Evolutionary conservation across 345 rosid species (phyloP).

Genomic region (Hibiscus mutabilis): DNA sequence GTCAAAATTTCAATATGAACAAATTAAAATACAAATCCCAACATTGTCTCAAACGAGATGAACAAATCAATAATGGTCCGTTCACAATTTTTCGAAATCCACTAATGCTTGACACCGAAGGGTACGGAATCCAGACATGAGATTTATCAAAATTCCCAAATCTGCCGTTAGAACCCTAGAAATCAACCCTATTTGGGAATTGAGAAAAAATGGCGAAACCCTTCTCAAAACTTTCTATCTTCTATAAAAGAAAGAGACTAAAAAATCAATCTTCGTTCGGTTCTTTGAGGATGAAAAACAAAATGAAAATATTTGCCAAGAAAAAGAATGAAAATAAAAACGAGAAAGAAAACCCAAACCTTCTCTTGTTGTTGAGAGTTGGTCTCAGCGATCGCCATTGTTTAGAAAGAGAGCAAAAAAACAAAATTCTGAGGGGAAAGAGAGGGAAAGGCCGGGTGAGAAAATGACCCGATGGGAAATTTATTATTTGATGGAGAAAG

Average conservation of each 20-base stretch:
- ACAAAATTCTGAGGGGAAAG: neutral
- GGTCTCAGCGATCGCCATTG: slow-evolving; percentile 66
- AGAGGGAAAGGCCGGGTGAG: slow-evolving; percentile 1
- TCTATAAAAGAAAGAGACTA: neutral
- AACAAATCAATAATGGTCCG: neutral
- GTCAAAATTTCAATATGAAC: slow-evolving; percentile 15
- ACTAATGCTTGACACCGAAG: no score
- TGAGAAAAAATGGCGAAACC: neutral
- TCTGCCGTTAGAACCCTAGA: slow-evolving; percentile 6
- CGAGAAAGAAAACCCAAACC: slow-evolving; percentile 24
- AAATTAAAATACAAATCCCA: neutral
- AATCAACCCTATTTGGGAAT: neutral
- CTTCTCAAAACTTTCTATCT: neutral
- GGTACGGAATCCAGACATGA: no score
- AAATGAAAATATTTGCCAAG: neutral
- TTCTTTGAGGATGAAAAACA: neutral
- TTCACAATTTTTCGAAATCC: neutral
- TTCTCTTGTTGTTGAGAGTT: slow-evolving; percentile 51
- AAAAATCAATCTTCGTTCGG: neutral
- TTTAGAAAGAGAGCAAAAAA: slow-evolving; percentile 13
- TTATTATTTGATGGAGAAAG: neutral
- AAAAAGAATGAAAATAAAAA: neutral
- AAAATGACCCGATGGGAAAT: neutral
- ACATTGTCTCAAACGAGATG: neutral
- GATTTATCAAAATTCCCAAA: neutral